Conservation (phyloP, 192 early-diverging fungal genomes). For the Umbelopsis sp. region DNA sequence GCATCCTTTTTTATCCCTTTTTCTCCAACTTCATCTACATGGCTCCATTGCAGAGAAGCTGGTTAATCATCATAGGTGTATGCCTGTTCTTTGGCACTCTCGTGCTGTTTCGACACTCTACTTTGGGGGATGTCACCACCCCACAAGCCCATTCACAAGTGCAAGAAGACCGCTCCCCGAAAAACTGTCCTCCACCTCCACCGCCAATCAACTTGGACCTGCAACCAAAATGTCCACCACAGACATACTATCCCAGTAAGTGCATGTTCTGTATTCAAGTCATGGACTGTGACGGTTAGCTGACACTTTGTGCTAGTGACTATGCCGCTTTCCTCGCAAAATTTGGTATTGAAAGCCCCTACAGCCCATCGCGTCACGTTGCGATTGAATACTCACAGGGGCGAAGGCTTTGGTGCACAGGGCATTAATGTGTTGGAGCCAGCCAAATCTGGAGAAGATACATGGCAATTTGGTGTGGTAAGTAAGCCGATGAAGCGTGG, state of each 20-base stretch:
- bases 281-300: background rate
- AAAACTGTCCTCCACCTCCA: background rate
- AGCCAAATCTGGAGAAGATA: slow-evolving; percentile 14
- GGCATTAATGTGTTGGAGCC: slow-evolving; percentile 1
- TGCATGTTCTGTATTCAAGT: background rate
- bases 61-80: background rate
- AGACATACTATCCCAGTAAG: slow-evolving; percentile 28
- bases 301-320: slow-evolving; percentile 6
- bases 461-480: slow-evolving; percentile 45
- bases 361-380: slow-evolving; percentile 30
- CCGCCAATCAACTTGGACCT: background rate
- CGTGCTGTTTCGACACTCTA: background rate
- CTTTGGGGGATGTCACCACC: background rate
- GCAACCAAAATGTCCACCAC: slow-evolving; percentile 18
- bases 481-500: background rate
- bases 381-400: slow-evolving; percentile 19
- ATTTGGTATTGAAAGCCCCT: slow-evolving; percentile 26
- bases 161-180: background rate
- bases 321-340: background rate
- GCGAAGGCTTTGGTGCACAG: background rate
- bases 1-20: background rate
- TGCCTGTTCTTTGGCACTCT: background rate
- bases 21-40: background rate
- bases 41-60: slow-evolving; percentile 5
- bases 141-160: background rate